Evolutionary conservation across 1,284 basidiomycete genomes (phyloP).

Genomic region (Boletus semigastroideus): DNA sequence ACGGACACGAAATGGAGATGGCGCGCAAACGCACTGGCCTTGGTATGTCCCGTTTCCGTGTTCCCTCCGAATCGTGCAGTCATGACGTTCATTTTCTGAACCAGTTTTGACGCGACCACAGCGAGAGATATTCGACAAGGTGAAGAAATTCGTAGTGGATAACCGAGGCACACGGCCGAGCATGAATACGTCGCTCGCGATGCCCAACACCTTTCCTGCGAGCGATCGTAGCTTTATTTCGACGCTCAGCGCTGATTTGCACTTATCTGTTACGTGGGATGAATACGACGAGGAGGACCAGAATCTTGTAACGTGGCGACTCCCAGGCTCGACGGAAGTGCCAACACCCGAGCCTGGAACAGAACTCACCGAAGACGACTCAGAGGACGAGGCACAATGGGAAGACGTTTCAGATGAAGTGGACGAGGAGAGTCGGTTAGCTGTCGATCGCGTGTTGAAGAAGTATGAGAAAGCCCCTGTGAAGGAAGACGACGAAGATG

Average conservation of each 20-base stretch:
- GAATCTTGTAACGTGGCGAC: conserved; percentile 64
- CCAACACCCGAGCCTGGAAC: conserved; percentile 31
- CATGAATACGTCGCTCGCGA: conserved; percentile 47
- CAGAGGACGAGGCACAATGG: conserved; percentile 41
- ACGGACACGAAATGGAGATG: conserved; percentile 59
- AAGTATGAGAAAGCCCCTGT: conserved; percentile 90
- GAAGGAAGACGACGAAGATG: conserved; percentile 62
- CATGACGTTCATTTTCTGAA: neutral
- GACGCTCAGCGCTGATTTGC: conserved; percentile 71
- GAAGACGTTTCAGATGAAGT: conserved; percentile 53
- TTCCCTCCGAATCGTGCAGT: neutral
- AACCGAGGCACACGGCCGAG: conserved; percentile 43
- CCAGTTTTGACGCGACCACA: conserved; percentile 74
- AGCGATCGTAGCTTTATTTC: conserved; percentile 78
- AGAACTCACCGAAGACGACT: conserved; percentile 22
- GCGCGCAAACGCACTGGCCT: conserved; percentile 50
- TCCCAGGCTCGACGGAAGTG: conserved; percentile 53
- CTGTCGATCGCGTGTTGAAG: conserved; percentile 79
- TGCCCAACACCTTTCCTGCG: conserved; percentile 78
- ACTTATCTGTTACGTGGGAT: conserved; percentile 82
- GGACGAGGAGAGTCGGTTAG: conserved; percentile 60
- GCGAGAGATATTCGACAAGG: conserved; percentile 70
- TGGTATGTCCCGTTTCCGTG: conserved; percentile 38
- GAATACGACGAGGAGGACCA: conserved; percentile 85
- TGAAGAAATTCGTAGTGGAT: conserved; percentile 72